A percentile compares a stretch with the other conserved stretches of the same genome.
Evolutionary conservation across 495 filamentous ascomycete species (phyloP).

Genomic region (Glutinoglossum americanum): DNA sequence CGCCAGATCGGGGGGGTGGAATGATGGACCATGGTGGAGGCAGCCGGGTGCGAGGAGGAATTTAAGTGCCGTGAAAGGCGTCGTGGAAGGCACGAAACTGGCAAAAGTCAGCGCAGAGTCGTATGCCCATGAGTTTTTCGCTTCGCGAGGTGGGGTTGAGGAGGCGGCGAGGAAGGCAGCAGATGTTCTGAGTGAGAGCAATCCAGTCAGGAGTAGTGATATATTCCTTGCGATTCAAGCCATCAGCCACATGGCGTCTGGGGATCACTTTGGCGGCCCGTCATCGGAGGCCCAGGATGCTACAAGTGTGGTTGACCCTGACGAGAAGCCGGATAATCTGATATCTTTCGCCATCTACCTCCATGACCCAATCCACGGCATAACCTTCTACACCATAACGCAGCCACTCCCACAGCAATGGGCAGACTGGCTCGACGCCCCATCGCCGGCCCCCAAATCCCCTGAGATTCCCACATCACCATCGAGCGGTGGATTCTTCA

Average conservation of each 20-base stretch:
- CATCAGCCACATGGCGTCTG: slow-evolving; percentile 36
- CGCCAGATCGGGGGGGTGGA: slow-evolving; percentile 40
- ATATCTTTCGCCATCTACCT: slow-evolving; percentile 79
- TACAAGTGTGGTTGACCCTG: slow-evolving; percentile 26
- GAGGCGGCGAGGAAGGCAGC: slow-evolving; percentile 56
- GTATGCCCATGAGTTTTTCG: slow-evolving; percentile 67
- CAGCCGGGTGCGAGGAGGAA: slow-evolving; percentile 45
- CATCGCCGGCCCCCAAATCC: slow-evolving; percentile 25
- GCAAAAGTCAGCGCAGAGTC: slow-evolving; percentile 69
- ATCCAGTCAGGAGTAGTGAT: slow-evolving; percentile 77
- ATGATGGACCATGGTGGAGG: slow-evolving; percentile 92
- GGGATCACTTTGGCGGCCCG: slow-evolving; percentile 45
- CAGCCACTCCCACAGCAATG: slow-evolving; percentile 71
- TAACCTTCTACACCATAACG: slow-evolving; percentile 65
- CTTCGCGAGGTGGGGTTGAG: slow-evolving; percentile 54
- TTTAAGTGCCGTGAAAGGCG: slow-evolving; percentile 57
- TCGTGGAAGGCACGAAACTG: slow-evolving; percentile 75
- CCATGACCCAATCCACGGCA: slow-evolving; percentile 78
- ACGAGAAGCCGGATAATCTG: slow-evolving; percentile 29
- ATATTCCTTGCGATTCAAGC: slow-evolving; percentile 92
- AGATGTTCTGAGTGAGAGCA: slow-evolving; percentile 52
- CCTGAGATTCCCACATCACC: slow-evolving; percentile 6
- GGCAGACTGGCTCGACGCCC: slow-evolving; percentile 80
- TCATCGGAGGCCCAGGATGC: slow-evolving; percentile 28
- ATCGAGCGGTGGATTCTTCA: background rate